phyloP scores from a whole-genome alignment of 2,329 filamentous ascomycete species.

The Trichoderma gracile region DNA sequence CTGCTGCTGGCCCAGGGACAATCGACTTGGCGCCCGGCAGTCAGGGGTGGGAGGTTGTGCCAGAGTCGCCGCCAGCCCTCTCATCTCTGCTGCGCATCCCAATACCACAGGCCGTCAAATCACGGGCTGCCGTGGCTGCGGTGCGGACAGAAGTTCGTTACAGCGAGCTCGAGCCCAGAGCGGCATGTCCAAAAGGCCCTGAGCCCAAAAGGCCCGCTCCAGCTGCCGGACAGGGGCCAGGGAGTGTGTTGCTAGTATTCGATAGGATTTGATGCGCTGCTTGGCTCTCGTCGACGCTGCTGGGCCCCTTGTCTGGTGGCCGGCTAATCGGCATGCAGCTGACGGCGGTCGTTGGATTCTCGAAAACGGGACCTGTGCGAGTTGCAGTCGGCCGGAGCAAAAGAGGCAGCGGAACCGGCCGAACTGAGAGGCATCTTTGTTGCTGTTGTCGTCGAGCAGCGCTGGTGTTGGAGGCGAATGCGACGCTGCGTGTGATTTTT shows the following conservation, averaged over 20 bases:
- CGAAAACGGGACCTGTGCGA: not conserved
- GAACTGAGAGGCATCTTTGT: not conserved
- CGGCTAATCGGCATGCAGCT: slow-evolving; percentile 21
- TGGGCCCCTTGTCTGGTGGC: not conserved
- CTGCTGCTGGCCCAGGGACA: not conserved
- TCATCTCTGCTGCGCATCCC: not conserved
- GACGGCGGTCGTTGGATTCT: not conserved
- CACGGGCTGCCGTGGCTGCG: not conserved
- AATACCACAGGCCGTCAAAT: too few species aligned
- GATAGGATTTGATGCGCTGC: not conserved
- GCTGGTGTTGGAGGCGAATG: not conserved
- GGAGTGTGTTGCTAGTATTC: too few species aligned
- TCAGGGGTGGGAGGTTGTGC: slow-evolving; percentile 19
- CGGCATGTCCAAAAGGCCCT: slow-evolving; percentile 19
- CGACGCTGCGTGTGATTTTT: not conserved
- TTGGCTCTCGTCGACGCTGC: not conserved
- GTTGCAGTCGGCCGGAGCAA: not conserved
- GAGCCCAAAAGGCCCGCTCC: not conserved
- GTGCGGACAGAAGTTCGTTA: slow-evolving; percentile 14
- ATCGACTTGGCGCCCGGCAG: slow-evolving; percentile 19
- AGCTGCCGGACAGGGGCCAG: slow-evolving; percentile 1
- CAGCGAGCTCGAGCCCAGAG: slow-evolving; percentile 21
- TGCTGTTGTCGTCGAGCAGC: not conserved
- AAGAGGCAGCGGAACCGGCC: slow-evolving; percentile 11
- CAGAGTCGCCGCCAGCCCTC: slow-evolving; percentile 21